Evolutionary conservation across 1,284 basidiomycete species (phyloP).

Genomic region (Coniferiporia weirii): DNA sequence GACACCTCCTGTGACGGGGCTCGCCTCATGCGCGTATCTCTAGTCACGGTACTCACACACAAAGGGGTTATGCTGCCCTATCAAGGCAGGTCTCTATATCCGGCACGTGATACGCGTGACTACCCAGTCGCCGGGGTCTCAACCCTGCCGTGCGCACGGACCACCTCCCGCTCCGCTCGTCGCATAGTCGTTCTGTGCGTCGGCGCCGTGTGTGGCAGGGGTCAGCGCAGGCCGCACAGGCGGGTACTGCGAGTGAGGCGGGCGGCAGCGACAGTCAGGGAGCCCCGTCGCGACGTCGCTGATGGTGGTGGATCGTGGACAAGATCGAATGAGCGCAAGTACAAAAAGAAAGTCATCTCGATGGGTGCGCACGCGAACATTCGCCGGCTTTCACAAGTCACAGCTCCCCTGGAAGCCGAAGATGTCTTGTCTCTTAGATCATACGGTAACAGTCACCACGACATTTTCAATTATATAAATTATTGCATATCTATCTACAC

Average conservation of each 20-base stretch:
- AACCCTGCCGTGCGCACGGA: constrained; percentile 12
- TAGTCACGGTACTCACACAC: too few species aligned
- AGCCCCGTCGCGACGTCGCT: neutral
- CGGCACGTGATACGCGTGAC: too few species aligned
- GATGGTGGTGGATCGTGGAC: constrained; percentile 5
- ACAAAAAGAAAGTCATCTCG: constrained; percentile 11
- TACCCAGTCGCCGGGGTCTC: neutral
- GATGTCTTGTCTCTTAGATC: neutral
- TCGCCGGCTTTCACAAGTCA: constrained; percentile 13
- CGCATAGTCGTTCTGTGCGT: constrained; percentile 25
- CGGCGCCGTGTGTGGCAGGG: constrained; percentile 29
- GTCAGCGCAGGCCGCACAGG: neutral
- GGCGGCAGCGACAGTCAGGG: neutral
- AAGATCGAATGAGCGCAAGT: neutral
- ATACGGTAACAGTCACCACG: neutral
- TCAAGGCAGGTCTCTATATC: too few species aligned
- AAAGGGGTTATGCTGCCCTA: too few species aligned
- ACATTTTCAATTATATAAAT: too few species aligned
- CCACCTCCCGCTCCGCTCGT: constrained; percentile 2
- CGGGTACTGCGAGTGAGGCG: constrained; percentile 27
- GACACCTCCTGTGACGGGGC: neutral
- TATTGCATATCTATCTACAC: neutral
- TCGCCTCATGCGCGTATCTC: neutral
- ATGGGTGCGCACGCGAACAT: constrained; percentile 3
- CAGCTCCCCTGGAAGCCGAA: constrained; percentile 3